Conservation (phyloP, 306 rosid species). For the Datisca glomerata region DNA sequence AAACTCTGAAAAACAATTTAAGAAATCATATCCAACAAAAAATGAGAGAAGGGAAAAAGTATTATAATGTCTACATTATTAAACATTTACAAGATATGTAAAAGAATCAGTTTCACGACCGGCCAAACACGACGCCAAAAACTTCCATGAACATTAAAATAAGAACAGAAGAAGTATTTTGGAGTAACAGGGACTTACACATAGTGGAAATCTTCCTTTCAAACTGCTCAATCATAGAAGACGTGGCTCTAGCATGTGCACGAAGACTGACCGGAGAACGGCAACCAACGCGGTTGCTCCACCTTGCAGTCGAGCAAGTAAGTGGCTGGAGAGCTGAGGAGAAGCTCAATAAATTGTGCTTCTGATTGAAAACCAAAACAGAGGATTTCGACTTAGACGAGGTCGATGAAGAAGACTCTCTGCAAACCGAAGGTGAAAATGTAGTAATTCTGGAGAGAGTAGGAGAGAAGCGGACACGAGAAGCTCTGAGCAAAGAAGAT, state of each 20-base stretch:
- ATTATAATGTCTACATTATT: too few relatives aligned
- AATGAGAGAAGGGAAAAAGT: too few relatives aligned
- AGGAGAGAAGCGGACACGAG: background rate
- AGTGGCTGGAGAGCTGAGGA: background rate
- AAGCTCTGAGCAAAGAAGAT: background rate
- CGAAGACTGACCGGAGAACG: background rate
- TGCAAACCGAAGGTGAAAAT: background rate
- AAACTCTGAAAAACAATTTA: too few relatives aligned
- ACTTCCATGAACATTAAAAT: too few relatives aligned
- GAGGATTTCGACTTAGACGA: background rate
- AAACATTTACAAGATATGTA: too few relatives aligned
- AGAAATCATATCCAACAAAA: too few relatives aligned
- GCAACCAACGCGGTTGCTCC: background rate
- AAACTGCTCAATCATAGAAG: background rate
- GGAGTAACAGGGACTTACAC: too few relatives aligned
- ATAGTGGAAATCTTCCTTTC: background rate
- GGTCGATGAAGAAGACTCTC: too few relatives aligned
- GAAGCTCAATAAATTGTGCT: background rate
- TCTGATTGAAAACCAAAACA: background rate
- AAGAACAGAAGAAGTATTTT: too few relatives aligned
- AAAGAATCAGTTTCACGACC: too few relatives aligned
- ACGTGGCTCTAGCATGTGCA: background rate
- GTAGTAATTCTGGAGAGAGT: background rate
- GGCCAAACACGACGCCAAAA: too few relatives aligned
- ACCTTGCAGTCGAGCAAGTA: background rate